phyloP scores from a whole-genome alignment of 2,329 filamentous ascomycete species.

The Arthrinium phaeospermum region DNA sequence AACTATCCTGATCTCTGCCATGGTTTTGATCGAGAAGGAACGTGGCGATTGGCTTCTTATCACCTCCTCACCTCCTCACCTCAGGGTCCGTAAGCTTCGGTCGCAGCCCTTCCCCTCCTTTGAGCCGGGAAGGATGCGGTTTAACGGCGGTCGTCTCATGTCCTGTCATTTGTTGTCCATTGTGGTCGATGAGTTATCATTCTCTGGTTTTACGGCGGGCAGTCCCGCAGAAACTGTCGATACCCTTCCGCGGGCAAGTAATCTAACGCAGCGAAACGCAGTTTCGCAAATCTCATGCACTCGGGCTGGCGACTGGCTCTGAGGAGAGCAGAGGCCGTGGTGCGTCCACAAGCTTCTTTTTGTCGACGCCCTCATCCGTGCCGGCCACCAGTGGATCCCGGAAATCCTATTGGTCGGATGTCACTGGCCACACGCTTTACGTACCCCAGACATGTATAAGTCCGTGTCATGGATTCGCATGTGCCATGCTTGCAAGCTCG shows the following conservation, averaged over 20 bases:
- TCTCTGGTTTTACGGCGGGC: slow-evolving; percentile 13
- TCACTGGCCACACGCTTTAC: background rate
- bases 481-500: background rate
- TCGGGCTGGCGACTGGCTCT: slow-evolving; percentile 9
- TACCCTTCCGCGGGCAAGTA: slow-evolving; percentile 8
- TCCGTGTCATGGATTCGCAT: background rate
- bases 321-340: background rate
- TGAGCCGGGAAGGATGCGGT: background rate
- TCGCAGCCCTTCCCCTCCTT: background rate
- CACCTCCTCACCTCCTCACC: background rate
- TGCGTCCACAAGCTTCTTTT: slow-evolving; percentile 11
- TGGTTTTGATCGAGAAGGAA: background rate
- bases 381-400: background rate
- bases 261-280: background rate
- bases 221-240: slow-evolving; percentile 12
- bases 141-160: background rate
- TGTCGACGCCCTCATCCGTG: slow-evolving; percentile 15
- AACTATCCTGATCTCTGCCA: background rate
- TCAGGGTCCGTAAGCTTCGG: background rate
- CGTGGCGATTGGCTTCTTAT: background rate
- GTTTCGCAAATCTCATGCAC: slow-evolving; percentile 15
- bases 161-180: slow-evolving; percentile 1
- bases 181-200: slow-evolving; percentile 13
- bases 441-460: background rate
- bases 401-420: background rate